These are phyloP conservation scores for Cercospora sp. DNA, from an alignment of 2,329 filamentous ascomycete species.

Conservation along the genomic window DNA sequence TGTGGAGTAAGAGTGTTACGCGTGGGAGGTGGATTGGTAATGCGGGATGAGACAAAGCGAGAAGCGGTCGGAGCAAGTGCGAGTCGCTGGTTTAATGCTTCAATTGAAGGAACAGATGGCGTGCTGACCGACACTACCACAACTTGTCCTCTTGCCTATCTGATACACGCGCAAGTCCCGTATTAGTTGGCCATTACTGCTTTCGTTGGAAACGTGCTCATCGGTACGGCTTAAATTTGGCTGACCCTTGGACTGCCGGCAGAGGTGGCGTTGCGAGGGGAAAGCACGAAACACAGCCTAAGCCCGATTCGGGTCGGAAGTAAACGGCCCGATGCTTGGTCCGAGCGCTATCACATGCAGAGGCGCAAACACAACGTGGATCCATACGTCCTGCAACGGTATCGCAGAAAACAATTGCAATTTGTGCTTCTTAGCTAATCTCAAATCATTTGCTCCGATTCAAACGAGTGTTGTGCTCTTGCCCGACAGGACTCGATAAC, in stretches of 20 bases:
- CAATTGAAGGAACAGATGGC: slow-evolving; percentile 5
- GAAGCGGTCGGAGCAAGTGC: slow-evolving; percentile 1
- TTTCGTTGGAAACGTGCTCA: slow-evolving; percentile 18
- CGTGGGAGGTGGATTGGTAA: slow-evolving; percentile 15
- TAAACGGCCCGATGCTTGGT: neutral
- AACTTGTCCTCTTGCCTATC: slow-evolving; percentile 12
- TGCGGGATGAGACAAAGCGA: slow-evolving; percentile 5
- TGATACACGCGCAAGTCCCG: neutral
- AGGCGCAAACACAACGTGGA: neutral
- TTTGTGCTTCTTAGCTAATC: too few relatives aligned
- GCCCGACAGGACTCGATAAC: too few relatives aligned
- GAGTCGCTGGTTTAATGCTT: slow-evolving; percentile 1
- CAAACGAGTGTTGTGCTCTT: too few relatives aligned
- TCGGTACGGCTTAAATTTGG: neutral
- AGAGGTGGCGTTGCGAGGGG: slow-evolving; percentile 4
- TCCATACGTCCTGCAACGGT: too few relatives aligned
- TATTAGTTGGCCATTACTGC: slow-evolving; percentile 8
- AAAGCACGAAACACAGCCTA: neutral
- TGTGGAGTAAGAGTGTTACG: neutral
- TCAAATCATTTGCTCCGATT: too few relatives aligned
- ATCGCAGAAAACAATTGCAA: too few relatives aligned
- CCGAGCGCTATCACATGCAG: neutral
- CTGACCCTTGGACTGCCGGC: neutral
- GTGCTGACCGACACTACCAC: slow-evolving; percentile 4
- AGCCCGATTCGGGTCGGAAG: neutral